Evolutionary conservation across 163 green algal species (phyloP), one percentile per base, ranked within the genome.

Genomic region (Chloromonas sp.): DNA sequence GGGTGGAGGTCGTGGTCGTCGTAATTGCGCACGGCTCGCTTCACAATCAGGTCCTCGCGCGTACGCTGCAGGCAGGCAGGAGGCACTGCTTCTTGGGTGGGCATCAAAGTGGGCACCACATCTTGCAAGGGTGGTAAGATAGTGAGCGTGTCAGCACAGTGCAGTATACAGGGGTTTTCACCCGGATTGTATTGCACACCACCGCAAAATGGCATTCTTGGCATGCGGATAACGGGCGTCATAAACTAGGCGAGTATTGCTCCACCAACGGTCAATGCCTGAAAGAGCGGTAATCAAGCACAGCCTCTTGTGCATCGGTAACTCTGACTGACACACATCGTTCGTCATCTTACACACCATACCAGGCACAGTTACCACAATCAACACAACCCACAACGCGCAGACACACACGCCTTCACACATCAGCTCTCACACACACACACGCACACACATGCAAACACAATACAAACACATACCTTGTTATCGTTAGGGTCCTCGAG

Each of bases 21-120:
- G 82, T 88, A 88, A 82, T 88, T 88, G 81, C 81, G 79, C 82
- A 88, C 86, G 61, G 86, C 82, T 15, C 85, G 85, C 57, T 88
- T 88, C 36, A 88, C 81, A 58, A 86, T 85, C 3, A 88, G 82
- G 36, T 76, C n/a, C 15, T 81, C 70, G 78, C n/a, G 81, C 1
- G 86, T 88, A 1, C 86, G 79, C 61, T 82, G 79, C 79, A 70
- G 66, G 11, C 11, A 11, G 66, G 8, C 66, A 76, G 66, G 66
- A 76, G 66, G 8, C 11, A 76, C 66, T 76, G 66, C 66, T n/a
- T 76, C 11, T n/a, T 76, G 66, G 5, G 11, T 76, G 11, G 11
- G 66, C 8, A 11, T 76, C 8, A 76, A 11, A 11, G 66, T 8
- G 11, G 66, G 8, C 11, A 11, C 5, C 66, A 76, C 66, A 11